Base-by-base conservation (phyloP, 176 grass and related monocot species). In the Musa beccarii region DNA sequence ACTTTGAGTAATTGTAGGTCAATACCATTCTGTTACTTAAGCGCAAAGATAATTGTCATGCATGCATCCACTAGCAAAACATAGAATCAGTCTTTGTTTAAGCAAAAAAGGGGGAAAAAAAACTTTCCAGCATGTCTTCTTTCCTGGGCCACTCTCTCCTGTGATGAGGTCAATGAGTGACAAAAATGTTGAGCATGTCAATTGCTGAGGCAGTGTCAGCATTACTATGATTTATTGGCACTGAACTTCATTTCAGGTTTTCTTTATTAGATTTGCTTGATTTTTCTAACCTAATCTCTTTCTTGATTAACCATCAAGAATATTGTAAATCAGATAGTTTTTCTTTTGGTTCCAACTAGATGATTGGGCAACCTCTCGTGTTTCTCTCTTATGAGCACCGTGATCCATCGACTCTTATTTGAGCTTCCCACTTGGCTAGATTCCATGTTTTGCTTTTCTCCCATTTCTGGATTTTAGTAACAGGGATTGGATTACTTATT, bases 241-340 rank as follows among this genome's bases (percentile, higher is more conserved):
- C 73, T 98, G 71, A 90, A 98, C 66, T 91, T 88, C 19, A 86
- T 98, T 56, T 87, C 86, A 98, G 94, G 94, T 93, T 34, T 74
- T 28, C 6, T 17, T 56, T 12, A 23, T 53, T 53, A 23, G 10
- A 23, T 54, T 53, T 53, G 12, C 6, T 22, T 51, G 10, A 9
- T 10, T 10, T 51, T 11, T n/a, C 9, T 51, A 11, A 15, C 10
- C 20, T 8, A 28, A 74, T 56, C 28, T 51, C 34, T 71, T 51
- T 52, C 12, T 19, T 29, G 43, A 43, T 17, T 43, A 43, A 15
- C 14, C 22, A 51, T 26, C 0, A 20, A 66, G 63, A 52, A 8
- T 21, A 3, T 20, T 11, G 2, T 51, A 19, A 71, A 51, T 11
- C 52, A 11, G 15, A 66, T 52, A 11, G 2, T 10, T 71, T 1